Evolutionary conservation across 805 yeast species (phyloP), one percentile per base, ranked within the genome.

Genomic region (Candida adriatica): DNA sequence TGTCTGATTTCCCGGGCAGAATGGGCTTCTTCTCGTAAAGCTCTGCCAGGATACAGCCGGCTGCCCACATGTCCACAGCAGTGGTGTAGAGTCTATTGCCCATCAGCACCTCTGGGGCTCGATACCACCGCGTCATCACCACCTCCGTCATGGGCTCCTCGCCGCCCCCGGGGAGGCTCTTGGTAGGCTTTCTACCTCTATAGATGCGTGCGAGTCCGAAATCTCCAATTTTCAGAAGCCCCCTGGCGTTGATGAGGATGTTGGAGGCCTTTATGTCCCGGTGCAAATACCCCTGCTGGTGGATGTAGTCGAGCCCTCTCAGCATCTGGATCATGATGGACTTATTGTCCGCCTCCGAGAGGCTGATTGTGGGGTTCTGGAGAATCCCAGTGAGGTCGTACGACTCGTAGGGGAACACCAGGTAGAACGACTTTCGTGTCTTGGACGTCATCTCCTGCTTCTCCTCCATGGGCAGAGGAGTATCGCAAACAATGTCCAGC

Each of bases 251-350:
- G 7, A 92, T 68, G 23, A 92, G 67, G 20, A 92, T 82, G 49
- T 92, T 92, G n/a, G 98, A 95, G 0, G 97, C 87, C 56, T 92
- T 92, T 37, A 92, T 84, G 51, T 92, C 99, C 35, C 99, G 69
- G 55, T 92, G 99, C 37, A 73, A 61, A 42, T 62, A 73, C 17
- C 61, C 57, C 23, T 64, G 60, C 8, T 61, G 57, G 51, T 92
- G 99, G 18, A 92, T 73, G 50, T 79, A 92, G 38, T 82, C 74
- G 23, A 92, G 68, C 6, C 97, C 98, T 32, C 66, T 61, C 6
- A 94, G 61, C 23, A 92, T 57, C 58, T 92, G 98, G 16, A 54
- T 46, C 78, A 86, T 71, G 34, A 92, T 69, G 48, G 92, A 79
- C 55, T 94, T 94, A 45, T 84, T 81, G 43, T 85, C 88, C 1